Evolutionary conservation across 129 eudicot species (phyloP).

Genomic region (Ambrosia artemisiifolia): DNA sequence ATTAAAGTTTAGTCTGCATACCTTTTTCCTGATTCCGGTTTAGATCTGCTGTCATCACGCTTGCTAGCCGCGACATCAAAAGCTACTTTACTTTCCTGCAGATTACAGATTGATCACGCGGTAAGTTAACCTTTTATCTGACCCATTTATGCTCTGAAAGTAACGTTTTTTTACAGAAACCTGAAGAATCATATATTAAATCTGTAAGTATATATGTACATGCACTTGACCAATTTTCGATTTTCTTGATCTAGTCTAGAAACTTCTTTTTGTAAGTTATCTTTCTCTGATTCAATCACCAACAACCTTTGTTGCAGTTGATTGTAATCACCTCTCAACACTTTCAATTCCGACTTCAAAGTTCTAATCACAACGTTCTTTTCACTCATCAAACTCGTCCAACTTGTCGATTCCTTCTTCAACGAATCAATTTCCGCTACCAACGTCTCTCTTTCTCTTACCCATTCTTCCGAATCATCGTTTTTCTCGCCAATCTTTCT

Average conservation of each 20-base stretch:
- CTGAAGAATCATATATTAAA: not conserved
- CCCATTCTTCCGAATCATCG: slow-evolving; percentile 12
- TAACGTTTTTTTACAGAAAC: not conserved
- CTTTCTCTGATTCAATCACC: slow-evolving; percentile 54
- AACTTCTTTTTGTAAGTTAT: slow-evolving; percentile 48
- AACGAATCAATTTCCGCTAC: slow-evolving; percentile 40
- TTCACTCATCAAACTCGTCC: slow-evolving; percentile 48
- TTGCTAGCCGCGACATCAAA: slow-evolving; percentile 18
- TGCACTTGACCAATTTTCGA: slow-evolving; percentile 30
- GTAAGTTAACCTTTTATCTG: slow-evolving; percentile 7
- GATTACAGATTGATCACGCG: slow-evolving; percentile 4
- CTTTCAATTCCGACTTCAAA: slow-evolving; percentile 62
- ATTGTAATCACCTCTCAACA: slow-evolving; percentile 38
- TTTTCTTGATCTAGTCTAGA: slow-evolving; percentile 36
- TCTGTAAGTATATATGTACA: slow-evolving; percentile 25
- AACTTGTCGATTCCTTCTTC: slow-evolving; percentile 40
- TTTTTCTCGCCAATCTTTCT: slow-evolving; percentile 10
- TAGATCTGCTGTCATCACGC: slow-evolving; percentile 27
- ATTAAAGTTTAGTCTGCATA: slow-evolving; percentile 10
- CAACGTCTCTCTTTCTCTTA: slow-evolving; percentile 36
- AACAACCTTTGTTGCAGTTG: slow-evolving; percentile 42
- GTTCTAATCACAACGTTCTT: slow-evolving; percentile 43
- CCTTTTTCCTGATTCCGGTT: slow-evolving; percentile 37
- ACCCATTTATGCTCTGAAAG: not conserved
- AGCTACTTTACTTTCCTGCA: slow-evolving; percentile 39